phyloP scores from a whole-genome alignment of 2,329 filamentous ascomycete genomes.

The Cladophialophora psammophila region DNA sequence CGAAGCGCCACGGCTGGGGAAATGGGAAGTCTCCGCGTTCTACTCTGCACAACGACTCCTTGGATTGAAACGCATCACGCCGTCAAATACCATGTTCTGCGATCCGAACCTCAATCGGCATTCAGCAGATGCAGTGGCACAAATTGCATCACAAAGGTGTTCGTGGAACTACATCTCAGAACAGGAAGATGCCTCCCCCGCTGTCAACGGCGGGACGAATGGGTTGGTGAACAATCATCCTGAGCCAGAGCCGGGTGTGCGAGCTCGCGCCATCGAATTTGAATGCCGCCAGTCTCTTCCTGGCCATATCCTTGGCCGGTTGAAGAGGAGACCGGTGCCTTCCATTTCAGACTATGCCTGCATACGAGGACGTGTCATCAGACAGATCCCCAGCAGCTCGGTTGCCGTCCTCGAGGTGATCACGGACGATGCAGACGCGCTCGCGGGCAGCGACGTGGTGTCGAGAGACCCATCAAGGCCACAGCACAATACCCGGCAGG shows the following conservation, averaged over 20 bases:
- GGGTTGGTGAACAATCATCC: background rate
- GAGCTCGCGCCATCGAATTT: background rate
- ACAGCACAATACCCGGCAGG: background rate
- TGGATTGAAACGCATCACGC: background rate
- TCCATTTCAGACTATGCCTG: background rate
- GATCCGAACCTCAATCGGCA: background rate
- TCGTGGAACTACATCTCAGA: background rate
- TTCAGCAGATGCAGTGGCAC: background rate
- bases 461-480: background rate
- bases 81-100: background rate
- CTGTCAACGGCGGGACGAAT: background rate
- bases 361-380: background rate
- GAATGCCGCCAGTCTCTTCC: background rate
- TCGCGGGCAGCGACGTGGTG: background rate
- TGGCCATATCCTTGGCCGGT: background rate
- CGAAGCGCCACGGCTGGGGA: background rate
- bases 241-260: background rate
- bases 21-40: background rate
- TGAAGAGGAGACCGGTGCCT: background rate
- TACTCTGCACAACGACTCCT: background rate
- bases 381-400: background rate
- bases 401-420: background rate
- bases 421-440: background rate
- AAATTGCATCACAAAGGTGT: background rate
- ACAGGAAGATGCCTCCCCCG: background rate